Evolutionary conservation across 306 rosid species (phyloP).

Genomic region (Vigna radiata): DNA sequence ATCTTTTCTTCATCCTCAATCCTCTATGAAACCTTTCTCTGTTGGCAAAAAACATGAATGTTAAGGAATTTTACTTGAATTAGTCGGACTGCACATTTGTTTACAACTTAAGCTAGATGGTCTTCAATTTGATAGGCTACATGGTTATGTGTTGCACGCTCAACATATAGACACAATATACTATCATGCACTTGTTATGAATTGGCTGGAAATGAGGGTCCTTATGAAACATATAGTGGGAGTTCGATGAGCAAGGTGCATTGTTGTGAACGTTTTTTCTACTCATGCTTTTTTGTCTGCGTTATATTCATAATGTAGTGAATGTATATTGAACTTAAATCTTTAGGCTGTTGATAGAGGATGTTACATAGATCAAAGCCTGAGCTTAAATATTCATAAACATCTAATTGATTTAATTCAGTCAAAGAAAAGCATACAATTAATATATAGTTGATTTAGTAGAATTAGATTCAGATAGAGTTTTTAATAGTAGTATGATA

Average conservation of each 20-base stretch:
- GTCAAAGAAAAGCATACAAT: too few species aligned
- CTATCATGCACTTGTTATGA: conserved; percentile 80
- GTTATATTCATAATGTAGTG: not conserved
- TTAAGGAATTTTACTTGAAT: too few species aligned
- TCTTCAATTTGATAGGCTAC: conserved; percentile 28
- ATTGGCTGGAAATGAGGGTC: conserved; percentile 77
- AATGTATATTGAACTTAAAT: not conserved
- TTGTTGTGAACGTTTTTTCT: not conserved
- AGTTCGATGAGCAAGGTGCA: conserved; percentile 87
- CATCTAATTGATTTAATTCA: too few species aligned
- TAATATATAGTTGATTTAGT: too few species aligned
- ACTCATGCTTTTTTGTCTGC: not conserved
- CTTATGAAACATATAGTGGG: conserved; percentile 82
- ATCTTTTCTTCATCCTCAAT: too few species aligned
- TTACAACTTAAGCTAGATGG: conserved; percentile 15
- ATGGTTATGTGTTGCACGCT: conserved; percentile 61
- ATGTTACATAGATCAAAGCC: too few species aligned
- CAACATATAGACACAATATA: conserved; percentile 93
- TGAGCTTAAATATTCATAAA: too few species aligned
- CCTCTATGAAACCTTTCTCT: too few species aligned
- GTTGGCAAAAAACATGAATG: too few species aligned
- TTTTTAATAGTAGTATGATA: too few species aligned
- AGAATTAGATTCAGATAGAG: too few species aligned
- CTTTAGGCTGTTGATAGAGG: too few species aligned
- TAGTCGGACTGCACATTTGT: not conserved